Base-by-base conservation (phyloP, 139 green algal species). In the Zygnema cylindricum region DNA sequence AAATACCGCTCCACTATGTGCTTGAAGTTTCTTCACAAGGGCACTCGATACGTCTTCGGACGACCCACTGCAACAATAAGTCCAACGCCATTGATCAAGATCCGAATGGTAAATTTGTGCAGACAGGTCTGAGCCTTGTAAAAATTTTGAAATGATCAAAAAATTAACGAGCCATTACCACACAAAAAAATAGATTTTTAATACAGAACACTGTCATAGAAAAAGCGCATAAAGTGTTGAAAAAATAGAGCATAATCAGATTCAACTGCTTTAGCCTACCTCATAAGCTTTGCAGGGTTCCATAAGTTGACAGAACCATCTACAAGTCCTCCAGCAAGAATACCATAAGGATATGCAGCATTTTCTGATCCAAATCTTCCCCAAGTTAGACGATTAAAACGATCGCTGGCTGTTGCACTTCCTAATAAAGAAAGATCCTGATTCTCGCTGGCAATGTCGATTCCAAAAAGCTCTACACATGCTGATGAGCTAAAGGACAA, bases 221-320 rank as follows among this genome's bases (percentile, higher is more conserved):
- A n/a, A n/a, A n/a, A n/a, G n/a, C n/a, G n/a, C n/a, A n/a, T n/a
- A n/a, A n/a, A n/a, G n/a, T n/a, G n/a, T n/a, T n/a, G n/a, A n/a
- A n/a, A n/a, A 73, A 73, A 30, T 30, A 25, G 57, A 73, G 57
- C 57, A 25, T 73, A 30, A 25, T 30, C 30, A 25, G 30, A 73
- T 73, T 30, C 57, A 25, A 73, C 25, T 73, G 57, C 30, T 73
- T 73, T 35, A n/a, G 49, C 49, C 0, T 76, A 91, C 86, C 86
- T 85, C n/a, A 98, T 63, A 40, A 99, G 94, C 23, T 87, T 88
- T 1, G 93, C 91, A 1, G 97, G 95, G 89, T 99, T 95, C 96
- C 96, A 99, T 40, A 99, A 82, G 43, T 91, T 94, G 3, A 99
- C 94, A 0, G 92, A 95, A 49, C 98, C 98, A 81, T 99, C 96